Percentiles rank a stretch among this genome's conserved stretches.
Evolutionary conservation across 2,329 filamentous ascomycete genomes (phyloP).

Genomic region (Diaporthe destruens): DNA sequence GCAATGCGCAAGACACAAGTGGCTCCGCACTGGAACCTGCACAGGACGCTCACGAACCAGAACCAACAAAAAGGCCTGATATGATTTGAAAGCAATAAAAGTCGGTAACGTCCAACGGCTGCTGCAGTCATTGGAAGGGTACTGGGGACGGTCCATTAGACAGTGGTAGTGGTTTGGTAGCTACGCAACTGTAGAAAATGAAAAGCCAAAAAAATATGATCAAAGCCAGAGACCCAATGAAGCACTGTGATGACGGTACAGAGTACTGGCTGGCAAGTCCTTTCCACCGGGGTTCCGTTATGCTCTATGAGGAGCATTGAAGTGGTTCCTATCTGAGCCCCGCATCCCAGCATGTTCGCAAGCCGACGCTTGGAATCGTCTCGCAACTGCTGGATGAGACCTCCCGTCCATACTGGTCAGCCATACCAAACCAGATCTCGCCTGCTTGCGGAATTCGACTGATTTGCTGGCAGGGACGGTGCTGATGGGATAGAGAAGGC

Average conservation of each 20-base stretch:
- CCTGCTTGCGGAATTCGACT: background rate
- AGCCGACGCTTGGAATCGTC: background rate
- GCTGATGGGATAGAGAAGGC: background rate
- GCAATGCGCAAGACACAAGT: background rate
- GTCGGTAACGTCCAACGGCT: slow-evolving; percentile 42
- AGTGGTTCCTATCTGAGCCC: background rate
- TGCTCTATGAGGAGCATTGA: background rate
- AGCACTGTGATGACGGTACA: background rate
- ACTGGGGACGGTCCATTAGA: slow-evolving; percentile 29
- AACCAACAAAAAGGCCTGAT: slow-evolving; percentile 14
- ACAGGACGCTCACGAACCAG: slow-evolving; percentile 9
- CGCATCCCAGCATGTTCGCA: background rate
- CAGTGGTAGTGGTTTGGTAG: slow-evolving; percentile 33
- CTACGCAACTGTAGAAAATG: slow-evolving; percentile 36
- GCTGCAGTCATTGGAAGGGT: slow-evolving; percentile 33
- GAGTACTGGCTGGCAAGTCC: background rate
- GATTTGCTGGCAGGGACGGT: background rate
- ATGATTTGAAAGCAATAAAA: slow-evolving; percentile 38
- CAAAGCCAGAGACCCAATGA: background rate
- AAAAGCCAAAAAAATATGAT: slow-evolving; percentile 31
- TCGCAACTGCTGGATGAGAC: background rate
- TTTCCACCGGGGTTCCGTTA: background rate
- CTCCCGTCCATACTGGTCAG: background rate
- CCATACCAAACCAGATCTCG: background rate
- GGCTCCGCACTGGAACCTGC: background rate